These are phyloP conservation scores for Aspergillus homomorphus DNA, from an alignment of 495 filamentous ascomycete genomes.

Conservation along the genomic window DNA sequence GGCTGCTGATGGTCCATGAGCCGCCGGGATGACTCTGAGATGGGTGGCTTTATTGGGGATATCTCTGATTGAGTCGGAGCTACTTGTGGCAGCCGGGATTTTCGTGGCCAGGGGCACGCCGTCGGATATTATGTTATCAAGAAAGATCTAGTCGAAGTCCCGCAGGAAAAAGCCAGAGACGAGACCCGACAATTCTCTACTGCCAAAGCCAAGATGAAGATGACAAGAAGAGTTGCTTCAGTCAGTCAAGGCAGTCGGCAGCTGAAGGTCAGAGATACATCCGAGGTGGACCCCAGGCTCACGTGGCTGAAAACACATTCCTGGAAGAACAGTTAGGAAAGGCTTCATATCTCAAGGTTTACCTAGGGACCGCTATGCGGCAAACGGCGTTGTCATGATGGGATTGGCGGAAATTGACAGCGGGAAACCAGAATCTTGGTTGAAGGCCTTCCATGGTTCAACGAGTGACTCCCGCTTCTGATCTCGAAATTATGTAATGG, in stretches of 20 bases:
- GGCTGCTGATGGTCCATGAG: constrained; percentile 5
- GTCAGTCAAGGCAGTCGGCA: constrained; percentile 3
- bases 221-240: too few species aligned
- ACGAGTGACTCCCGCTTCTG: not conserved
- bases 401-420: not conserved
- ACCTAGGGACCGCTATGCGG: too few species aligned
- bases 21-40: constrained; percentile 6
- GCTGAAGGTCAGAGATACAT: too few species aligned
- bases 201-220: too few species aligned
- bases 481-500: not conserved
- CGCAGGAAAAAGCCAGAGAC: too few species aligned
- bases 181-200: too few species aligned
- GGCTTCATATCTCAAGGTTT: too few species aligned
- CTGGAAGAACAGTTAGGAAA: too few species aligned
- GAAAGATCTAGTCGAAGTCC: too few species aligned
- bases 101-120: constrained; percentile 3
- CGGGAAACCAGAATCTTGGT: not conserved
- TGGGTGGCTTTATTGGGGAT: constrained; percentile 8
- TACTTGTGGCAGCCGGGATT: constrained; percentile 1
- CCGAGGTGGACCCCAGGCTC: too few species aligned
- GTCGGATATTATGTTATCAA: not conserved
- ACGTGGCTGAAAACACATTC: too few species aligned
- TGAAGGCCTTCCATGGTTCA: not conserved
- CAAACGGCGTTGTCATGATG: too few species aligned
- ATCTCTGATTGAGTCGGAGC: not conserved